Evolutionary conservation across 2,329 filamentous ascomycete genomes (phyloP), one percentile per base, ranked within the genome.

Genomic region (Periconia sp.): DNA sequence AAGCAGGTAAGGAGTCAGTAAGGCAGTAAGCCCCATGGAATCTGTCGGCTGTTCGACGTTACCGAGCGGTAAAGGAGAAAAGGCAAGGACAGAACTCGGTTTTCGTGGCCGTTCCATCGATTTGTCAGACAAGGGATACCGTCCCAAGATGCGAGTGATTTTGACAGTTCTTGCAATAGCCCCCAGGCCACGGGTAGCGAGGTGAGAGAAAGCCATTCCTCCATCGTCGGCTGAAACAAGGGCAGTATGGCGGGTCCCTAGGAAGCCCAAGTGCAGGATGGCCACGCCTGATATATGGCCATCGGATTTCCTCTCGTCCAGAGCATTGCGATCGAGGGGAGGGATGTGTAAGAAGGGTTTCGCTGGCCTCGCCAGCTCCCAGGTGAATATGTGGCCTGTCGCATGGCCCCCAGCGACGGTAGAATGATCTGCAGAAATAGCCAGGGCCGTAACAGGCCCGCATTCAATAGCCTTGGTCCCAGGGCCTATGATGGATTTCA

Each of bases 171-270:
- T 85, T 6, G 89, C 92, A 19, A 99, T 82, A 20, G 92, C 84
- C 3, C 94, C 94, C 37, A 95, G 88, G 1, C 94, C 95, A 64
- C 95, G 83, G 10, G 91, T 96, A 10, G 94, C 95, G 10, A 99
- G 82, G 74, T 99, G 95, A 2, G 94, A 97, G 72, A 99, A 99
- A 0, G 94, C 93, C 95, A 99, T 99, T 18, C 95, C 94, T 46
- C 85, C 85, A 65, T 96, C 90, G 74, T 99, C 92, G 2, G 94
- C 94, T 3, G 94, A 99, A 11, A 97, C 92, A 6, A 99, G 80
- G 3, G 95, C 94, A 14, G 94, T 99, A 65, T 94, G 92, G 54
- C 95, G 84, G 2, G 91, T 97, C 8, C 93, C 94, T 6, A 99
- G 80, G 69, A 99, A 99, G 0, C 93, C 94, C n/a, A 99, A 76